Evolutionary conservation across 768 basidiomycete species (phyloP).

Genomic region (Nidula microcarpa): DNA sequence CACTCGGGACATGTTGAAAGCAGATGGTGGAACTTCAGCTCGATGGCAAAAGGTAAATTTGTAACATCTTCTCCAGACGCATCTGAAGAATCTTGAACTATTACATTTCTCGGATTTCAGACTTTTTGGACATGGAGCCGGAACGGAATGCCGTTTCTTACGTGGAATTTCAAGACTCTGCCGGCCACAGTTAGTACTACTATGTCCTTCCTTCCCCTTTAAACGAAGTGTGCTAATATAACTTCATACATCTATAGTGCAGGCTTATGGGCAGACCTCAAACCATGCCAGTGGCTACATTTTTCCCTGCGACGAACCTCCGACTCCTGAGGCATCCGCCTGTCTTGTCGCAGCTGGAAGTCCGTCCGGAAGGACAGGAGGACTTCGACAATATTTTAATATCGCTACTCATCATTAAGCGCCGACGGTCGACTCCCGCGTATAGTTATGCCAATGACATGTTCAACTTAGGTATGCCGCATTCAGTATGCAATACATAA

Average conservation of each 20-base stretch:
- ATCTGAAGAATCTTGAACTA: no score
- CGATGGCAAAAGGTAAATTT: background rate
- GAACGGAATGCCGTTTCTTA: no score
- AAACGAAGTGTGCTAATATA: background rate
- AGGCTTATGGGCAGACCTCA: background rate
- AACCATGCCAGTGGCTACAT: constrained; percentile 3
- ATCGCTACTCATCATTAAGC: constrained; percentile 12
- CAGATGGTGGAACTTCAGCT: background rate
- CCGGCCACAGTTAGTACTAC: background rate
- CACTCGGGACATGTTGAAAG: background rate
- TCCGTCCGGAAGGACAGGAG: constrained; percentile 13
- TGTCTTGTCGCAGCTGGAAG: constrained; percentile 5
- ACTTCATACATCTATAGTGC: background rate
- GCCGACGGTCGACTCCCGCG: constrained; percentile 7
- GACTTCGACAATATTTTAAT: constrained; percentile 14
- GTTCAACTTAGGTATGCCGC: no score
- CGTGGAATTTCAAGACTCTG: no score
- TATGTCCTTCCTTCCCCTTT: background rate
- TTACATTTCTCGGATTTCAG: no score
- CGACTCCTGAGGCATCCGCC: background rate
- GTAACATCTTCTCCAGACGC: background rate
- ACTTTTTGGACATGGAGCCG: no score
- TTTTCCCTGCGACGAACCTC: constrained; percentile 1
- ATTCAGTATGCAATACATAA: no score
- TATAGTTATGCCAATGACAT: background rate